phyloP scores from a whole-genome alignment of 768 basidiomycete genomes.

The Kwoniella pini region DNA sequence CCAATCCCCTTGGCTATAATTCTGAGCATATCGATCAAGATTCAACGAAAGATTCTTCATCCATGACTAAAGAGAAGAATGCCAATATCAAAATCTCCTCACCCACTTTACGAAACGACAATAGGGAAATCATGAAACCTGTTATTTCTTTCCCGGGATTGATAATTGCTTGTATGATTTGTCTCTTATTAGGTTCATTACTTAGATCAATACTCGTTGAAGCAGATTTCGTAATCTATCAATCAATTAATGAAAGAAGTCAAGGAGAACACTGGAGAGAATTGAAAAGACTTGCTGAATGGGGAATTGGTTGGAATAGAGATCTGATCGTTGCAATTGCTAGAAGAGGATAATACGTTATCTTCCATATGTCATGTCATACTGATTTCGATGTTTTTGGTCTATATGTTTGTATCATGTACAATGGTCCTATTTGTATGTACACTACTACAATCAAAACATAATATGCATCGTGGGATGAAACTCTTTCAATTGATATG shows the following conservation, averaged over 20 bases:
- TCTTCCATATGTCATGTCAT: too few species aligned
- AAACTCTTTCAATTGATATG: too few species aligned
- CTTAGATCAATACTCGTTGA: slow-evolving; percentile 84
- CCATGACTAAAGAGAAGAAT: neutral
- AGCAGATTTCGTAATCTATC: slow-evolving; percentile 82
- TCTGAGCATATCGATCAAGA: neutral
- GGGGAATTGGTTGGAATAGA: slow-evolving; percentile 79
- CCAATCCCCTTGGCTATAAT: neutral
- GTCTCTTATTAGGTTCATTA: slow-evolving; percentile 87
- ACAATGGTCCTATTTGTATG: too few species aligned
- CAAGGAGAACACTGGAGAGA: slow-evolving; percentile 70
- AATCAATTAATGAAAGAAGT: slow-evolving; percentile 4
- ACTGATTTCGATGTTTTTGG: too few species aligned
- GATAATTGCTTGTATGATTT: slow-evolving; percentile 76
- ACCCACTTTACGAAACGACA: neutral
- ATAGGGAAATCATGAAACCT: slow-evolving; percentile 5
- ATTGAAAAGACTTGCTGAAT: slow-evolving; percentile 74
- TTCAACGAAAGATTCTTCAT: neutral
- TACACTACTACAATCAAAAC: too few species aligned
- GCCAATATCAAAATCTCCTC: neutral
- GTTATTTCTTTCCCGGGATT: slow-evolving; percentile 60
- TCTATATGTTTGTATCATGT: too few species aligned
- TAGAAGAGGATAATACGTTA: slow-evolving; percentile 49
- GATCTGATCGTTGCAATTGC: slow-evolving; percentile 85
- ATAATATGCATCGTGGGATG: too few species aligned